A percentile compares a stretch with the other conserved stretches of the same genome.
These are phyloP conservation scores for Neurospora crassa DNA, from an alignment of 2,329 filamentous ascomycete genomes.

Conservation along the genomic window DNA sequence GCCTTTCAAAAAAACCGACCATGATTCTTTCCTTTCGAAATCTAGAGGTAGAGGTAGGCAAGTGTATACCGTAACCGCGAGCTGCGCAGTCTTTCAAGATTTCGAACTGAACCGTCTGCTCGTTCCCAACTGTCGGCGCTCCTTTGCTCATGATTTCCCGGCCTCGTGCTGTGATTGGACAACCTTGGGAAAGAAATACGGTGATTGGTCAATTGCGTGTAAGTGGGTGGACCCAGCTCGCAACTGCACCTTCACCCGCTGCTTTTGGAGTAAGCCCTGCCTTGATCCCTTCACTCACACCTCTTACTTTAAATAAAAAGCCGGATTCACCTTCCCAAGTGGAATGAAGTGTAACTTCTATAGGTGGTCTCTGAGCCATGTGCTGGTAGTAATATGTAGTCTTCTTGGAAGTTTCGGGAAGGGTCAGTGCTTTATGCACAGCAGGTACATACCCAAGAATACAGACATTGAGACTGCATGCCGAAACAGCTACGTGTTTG, in stretches of 20 bases:
- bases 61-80: background rate
- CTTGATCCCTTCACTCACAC: background rate
- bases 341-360: too few relatives aligned
- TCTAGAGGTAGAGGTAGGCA: too few relatives aligned
- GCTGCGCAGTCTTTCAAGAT: background rate
- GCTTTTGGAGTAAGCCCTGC: background rate
- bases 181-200: background rate
- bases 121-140: background rate
- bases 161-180: background rate
- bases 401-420: too few relatives aligned
- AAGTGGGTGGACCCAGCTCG: background rate
- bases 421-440: too few relatives aligned
- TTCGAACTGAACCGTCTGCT: background rate
- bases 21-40: background rate
- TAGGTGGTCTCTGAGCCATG: too few relatives aligned
- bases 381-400: too few relatives aligned
- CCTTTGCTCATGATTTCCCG: too few relatives aligned
- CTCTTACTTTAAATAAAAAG: background rate
- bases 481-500: too few relatives aligned
- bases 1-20: accelerated
- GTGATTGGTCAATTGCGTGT: background rate
- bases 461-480: too few relatives aligned
- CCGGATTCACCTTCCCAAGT: background rate
- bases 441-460: too few relatives aligned
- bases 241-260: background rate